A percentile compares a stretch with the other conserved stretches of the same genome.
Evolutionary conservation across 306 rosid genomes (phyloP).

Genomic region (Betula pendula): DNA sequence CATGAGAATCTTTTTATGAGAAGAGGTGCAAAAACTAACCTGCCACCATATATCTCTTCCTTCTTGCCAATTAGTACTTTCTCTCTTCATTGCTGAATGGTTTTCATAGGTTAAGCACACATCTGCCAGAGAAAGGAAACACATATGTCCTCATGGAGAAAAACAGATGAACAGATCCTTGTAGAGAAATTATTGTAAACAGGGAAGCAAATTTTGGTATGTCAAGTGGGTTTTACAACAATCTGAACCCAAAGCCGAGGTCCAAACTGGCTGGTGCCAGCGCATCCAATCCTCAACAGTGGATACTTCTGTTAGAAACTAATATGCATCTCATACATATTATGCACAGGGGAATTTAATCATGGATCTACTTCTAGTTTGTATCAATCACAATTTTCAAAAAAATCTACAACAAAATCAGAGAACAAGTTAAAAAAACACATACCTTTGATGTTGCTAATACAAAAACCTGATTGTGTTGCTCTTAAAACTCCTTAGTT

Average conservation of each 20-base stretch:
- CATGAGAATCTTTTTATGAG: conserved; percentile 11
- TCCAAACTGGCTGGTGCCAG: background rate
- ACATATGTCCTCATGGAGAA: conserved; percentile 16
- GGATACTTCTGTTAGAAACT: background rate
- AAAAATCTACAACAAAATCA: no score
- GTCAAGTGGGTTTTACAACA: background rate
- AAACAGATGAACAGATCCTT: conserved; percentile 8
- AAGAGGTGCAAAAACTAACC: conserved; percentile 51
- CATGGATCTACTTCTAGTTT: no score
- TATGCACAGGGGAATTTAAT: no score
- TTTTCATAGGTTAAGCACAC: conserved; percentile 77
- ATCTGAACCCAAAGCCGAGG: conserved; percentile 1
- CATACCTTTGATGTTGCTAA: no score
- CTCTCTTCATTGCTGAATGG: conserved; percentile 61
- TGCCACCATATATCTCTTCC: conserved; percentile 99
- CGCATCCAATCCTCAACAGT: background rate
- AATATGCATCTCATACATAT: no score
- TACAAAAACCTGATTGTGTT: no score
- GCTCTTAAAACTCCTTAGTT: no score
- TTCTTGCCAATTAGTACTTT: conserved; percentile 69
- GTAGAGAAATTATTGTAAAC: background rate
- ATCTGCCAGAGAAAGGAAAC: conserved; percentile 44
- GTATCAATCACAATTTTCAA: no score
- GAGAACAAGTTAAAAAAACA: no score
- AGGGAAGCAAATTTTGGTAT: background rate